phyloP scores from a whole-genome alignment of 2,329 filamentous ascomycete species.

The Triangularia verruculosa region DNA sequence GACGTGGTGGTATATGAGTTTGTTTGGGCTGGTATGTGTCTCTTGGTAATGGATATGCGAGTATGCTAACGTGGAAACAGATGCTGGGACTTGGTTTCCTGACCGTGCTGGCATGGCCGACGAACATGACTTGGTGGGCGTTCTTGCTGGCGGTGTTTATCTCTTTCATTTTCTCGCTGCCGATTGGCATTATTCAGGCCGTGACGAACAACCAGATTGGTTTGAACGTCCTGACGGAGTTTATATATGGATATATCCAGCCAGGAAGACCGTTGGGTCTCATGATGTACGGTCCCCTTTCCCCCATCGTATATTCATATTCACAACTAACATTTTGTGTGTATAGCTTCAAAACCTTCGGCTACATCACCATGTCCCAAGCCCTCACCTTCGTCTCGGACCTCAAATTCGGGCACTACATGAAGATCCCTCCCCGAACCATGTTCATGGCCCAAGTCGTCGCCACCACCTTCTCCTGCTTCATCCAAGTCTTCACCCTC shows the following conservation, averaged over 20 bases:
- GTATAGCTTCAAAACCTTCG: constrained; percentile 59
- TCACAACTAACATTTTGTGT: constrained; percentile 24
- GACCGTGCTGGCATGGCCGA: constrained; percentile 59
- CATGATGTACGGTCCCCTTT: constrained; percentile 51
- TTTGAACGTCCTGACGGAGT: constrained; percentile 72
- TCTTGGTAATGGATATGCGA: background rate
- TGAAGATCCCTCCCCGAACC: constrained; percentile 65
- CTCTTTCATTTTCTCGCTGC: constrained; percentile 61
- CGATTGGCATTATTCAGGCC: constrained; percentile 67
- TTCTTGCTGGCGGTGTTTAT: constrained; percentile 66
- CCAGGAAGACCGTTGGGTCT: constrained; percentile 68
- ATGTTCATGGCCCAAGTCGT: constrained; percentile 66
- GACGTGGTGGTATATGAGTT: constrained; percentile 60
- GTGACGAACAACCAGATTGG: constrained; percentile 69
- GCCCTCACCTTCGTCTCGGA: constrained; percentile 63
- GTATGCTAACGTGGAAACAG: constrained; percentile 29
- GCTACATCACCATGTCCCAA: constrained; percentile 63
- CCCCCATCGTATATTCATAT: background rate
- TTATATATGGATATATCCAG: constrained; percentile 72
- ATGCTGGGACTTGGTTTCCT: constrained; percentile 54
- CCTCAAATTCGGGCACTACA: constrained; percentile 70
- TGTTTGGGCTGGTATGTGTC: constrained; percentile 52
- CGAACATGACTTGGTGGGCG: constrained; percentile 69
- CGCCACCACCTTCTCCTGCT: constrained; percentile 63
- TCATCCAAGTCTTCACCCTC: constrained; percentile 63